A percentile compares a stretch with the other conserved stretches of the same genome.
Evolutionary conservation across 2,329 filamentous ascomycete species (phyloP).

Genomic region (Paraphoma chrysanthemicola): DNA sequence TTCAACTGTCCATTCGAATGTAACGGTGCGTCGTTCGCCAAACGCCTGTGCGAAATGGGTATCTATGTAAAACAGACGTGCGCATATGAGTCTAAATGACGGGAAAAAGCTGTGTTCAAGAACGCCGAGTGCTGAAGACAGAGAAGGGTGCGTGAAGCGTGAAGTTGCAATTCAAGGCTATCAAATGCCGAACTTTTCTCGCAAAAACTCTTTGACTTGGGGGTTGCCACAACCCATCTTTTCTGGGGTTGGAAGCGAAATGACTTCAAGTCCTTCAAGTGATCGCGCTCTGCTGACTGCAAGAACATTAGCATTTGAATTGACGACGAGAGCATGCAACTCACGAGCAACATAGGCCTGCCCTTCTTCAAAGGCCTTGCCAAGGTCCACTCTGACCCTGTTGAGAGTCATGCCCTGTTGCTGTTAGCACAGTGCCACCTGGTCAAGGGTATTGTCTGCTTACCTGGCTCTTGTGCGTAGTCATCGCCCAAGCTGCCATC

Average conservation of each 20-base stretch:
- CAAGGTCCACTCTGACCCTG: slow-evolving; percentile 63
- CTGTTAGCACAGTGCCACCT: too few species aligned
- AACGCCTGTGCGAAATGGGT: not conserved
- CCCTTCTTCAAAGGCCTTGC: slow-evolving; percentile 61
- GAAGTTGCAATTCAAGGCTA: not conserved
- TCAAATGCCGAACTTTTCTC: slow-evolving; percentile 14
- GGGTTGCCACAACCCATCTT: slow-evolving; percentile 35
- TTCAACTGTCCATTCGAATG: too few species aligned
- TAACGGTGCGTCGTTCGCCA: not conserved
- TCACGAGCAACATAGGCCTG: slow-evolving; percentile 70
- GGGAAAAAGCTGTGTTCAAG: not conserved
- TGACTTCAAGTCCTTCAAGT: slow-evolving; percentile 57
- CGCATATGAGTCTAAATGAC: not conserved
- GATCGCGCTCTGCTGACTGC: slow-evolving; percentile 64
- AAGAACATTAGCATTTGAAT: too few species aligned
- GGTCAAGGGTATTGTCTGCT: too few species aligned
- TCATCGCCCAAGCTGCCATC: slow-evolving; percentile 67
- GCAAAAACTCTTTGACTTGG: slow-evolving; percentile 44
- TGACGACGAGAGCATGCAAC: too few species aligned
- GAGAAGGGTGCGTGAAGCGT: not conserved
- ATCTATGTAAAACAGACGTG: not conserved
- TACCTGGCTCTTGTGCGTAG: slow-evolving; percentile 66
- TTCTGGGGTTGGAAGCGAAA: slow-evolving; percentile 28
- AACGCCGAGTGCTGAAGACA: not conserved
- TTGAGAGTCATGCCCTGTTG: slow-evolving; percentile 69